Conservation (phyloP, 1,284 basidiomycete species). For the Apiotrichum gracile region DNA sequence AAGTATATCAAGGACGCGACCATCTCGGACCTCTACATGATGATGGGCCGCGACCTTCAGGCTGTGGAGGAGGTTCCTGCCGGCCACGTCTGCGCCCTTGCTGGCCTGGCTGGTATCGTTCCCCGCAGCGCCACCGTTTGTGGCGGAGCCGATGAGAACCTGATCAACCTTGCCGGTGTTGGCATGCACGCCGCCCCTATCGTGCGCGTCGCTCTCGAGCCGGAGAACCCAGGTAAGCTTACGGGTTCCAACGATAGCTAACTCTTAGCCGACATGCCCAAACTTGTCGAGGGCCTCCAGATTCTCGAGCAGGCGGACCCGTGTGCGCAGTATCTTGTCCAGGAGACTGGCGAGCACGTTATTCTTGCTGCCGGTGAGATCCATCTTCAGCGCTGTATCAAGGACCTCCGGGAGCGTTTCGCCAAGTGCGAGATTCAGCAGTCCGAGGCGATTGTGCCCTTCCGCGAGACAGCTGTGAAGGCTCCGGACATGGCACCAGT, state of each 20-base stretch:
- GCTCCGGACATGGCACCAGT: slow-evolving; percentile 79
- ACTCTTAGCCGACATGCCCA: slow-evolving; percentile 73
- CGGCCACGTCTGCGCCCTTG: slow-evolving; percentile 92
- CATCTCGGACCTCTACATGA: slow-evolving; percentile 79
- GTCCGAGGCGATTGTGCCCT: slow-evolving; percentile 94
- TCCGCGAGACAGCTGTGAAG: slow-evolving; percentile 88
- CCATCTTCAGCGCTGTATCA: slow-evolving; percentile 93
- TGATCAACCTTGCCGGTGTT: slow-evolving; percentile 79
- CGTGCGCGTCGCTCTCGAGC: slow-evolving; percentile 91
- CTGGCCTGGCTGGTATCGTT: slow-evolving; percentile 82
- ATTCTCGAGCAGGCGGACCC: slow-evolving; percentile 93
- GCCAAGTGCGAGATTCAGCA: slow-evolving; percentile 87
- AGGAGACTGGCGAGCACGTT: slow-evolving; percentile 95
- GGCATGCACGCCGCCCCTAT: slow-evolving; percentile 74
- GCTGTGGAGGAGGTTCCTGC: slow-evolving; percentile 79
- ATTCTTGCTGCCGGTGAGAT: slow-evolving; percentile 94
- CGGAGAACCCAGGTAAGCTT: slow-evolving; percentile 59
- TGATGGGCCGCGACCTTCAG: slow-evolving; percentile 96
- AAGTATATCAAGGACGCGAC: slow-evolving; percentile 59
- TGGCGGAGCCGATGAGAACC: slow-evolving; percentile 52
- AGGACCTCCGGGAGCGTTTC: slow-evolving; percentile 90
- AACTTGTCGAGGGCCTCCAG: slow-evolving; percentile 79
- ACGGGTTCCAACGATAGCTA: neutral
- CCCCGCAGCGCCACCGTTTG: slow-evolving; percentile 88
- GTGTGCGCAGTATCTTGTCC: slow-evolving; percentile 93